These are phyloP conservation scores for Boletus sp. DNA, from an alignment of 768 basidiomycete genomes.

Conservation along the genomic window DNA sequence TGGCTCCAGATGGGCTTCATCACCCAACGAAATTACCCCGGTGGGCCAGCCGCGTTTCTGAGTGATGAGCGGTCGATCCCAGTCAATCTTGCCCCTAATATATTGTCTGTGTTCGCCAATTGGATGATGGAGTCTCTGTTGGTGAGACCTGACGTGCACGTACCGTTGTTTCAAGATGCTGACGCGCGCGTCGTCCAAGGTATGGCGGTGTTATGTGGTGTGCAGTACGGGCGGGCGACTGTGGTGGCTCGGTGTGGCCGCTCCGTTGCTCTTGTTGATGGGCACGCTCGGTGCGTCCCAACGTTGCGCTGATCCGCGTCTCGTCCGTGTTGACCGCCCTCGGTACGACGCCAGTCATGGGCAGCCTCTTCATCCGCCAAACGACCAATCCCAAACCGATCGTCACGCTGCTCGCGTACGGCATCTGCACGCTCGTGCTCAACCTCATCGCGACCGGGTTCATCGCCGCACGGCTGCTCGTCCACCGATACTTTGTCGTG, in stretches of 20 bases:
- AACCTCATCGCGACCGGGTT: conserved; percentile 29
- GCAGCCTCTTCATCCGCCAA: conserved; percentile 28
- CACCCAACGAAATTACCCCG: conserved; percentile 27
- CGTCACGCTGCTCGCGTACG: conserved; percentile 22
- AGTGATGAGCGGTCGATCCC: conserved; percentile 5
- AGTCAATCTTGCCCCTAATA: neutral
- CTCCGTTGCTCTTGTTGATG: conserved; percentile 38
- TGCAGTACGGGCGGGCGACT: conserved; percentile 36
- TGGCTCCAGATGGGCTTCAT: conserved; percentile 27
- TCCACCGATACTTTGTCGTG: conserved; percentile 19
- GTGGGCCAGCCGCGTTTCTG: conserved; percentile 27
- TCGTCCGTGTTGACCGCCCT: neutral
- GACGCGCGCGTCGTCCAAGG: too few species aligned
- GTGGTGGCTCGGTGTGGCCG: conserved; percentile 29
- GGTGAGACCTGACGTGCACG: too few species aligned
- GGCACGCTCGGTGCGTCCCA: conserved; percentile 39
- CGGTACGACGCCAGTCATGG: neutral
- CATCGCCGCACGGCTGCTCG: conserved; percentile 29
- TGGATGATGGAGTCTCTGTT: too few species aligned
- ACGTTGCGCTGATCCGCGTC: neutral
- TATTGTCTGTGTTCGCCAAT: conserved; percentile 3
- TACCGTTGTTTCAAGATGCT: too few species aligned
- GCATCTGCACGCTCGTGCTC: conserved; percentile 22
- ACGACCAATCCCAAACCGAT: neutral
- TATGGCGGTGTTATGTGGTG: conserved; percentile 49